Percentiles rank a stretch among this genome's conserved stretches.
phyloP scores from a whole-genome alignment of 352 stramenopile species.

The Globisporangium spiculum region DNA sequence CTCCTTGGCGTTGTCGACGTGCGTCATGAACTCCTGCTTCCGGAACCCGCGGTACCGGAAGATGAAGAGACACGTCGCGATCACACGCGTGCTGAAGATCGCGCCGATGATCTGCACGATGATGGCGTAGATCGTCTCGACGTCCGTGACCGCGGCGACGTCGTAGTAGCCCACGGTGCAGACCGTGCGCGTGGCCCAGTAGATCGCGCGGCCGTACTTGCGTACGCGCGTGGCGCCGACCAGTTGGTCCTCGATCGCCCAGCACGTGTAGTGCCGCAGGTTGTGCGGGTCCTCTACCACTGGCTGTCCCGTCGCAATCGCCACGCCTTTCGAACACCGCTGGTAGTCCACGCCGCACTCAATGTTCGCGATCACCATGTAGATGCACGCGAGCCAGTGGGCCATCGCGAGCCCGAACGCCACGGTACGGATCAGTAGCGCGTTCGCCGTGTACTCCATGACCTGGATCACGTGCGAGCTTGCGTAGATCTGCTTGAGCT shows the following conservation, averaged over 20 bases:
- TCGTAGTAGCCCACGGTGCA: constrained; percentile 66
- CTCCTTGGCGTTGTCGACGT: constrained; percentile 69
- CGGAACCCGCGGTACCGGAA: constrained; percentile 56
- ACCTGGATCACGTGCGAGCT: constrained; percentile 37
- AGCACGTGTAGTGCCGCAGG: constrained; percentile 41
- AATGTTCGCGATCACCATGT: constrained; percentile 64
- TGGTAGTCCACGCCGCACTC: constrained; percentile 64
- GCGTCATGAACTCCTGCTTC: constrained; percentile 63
- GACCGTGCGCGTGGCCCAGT: constrained; percentile 58
- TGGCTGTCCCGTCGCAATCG: constrained; percentile 16
- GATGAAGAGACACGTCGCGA: constrained; percentile 72
- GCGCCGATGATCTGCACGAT: constrained; percentile 58
- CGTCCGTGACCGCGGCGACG: constrained; percentile 43
- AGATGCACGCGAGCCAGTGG: constrained; percentile 61
- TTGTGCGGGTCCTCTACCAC: not conserved
- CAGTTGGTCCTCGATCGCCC: constrained; percentile 66
- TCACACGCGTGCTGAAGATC: constrained; percentile 62
- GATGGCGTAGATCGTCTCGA: constrained; percentile 57
- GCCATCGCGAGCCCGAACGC: constrained; percentile 39
- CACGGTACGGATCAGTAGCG: constrained; percentile 49
- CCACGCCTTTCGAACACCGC: constrained; percentile 36
- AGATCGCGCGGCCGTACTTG: constrained; percentile 55
- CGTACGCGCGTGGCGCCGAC: constrained; percentile 36
- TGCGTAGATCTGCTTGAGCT: constrained; percentile 50
- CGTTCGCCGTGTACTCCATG: constrained; percentile 57